A percentile compares a stretch with the other conserved stretches of the same genome.
Conservation (phyloP, 371 early-diverging fungal species). For the Haplosporangium sp. region DNA sequence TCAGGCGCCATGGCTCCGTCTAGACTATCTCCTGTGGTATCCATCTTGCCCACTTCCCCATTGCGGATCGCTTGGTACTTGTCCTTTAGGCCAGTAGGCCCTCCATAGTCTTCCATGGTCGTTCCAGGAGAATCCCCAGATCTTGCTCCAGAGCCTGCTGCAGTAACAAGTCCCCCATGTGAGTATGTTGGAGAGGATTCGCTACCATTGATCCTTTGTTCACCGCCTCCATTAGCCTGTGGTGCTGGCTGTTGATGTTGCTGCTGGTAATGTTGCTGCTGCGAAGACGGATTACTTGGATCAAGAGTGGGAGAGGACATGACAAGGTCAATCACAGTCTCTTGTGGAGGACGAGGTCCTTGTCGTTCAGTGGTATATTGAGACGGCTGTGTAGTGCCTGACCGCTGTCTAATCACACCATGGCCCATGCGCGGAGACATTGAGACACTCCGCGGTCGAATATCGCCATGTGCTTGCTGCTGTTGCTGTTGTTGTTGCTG, state of each 20-base stretch:
- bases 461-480: background rate
- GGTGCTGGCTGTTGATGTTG: conserved; percentile 7
- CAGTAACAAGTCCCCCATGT: conserved; percentile 19
- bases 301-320: conserved; percentile 28
- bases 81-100: conserved; percentile 13
- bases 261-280: background rate
- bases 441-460: conserved; percentile 15
- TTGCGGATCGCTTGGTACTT: conserved; percentile 17
- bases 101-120: conserved; percentile 1
- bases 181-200: conserved; percentile 4
- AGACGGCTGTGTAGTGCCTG: background rate
- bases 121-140: too few relatives aligned
- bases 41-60: conserved; percentile 12
- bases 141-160: background rate
- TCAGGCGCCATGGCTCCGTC: conserved; percentile 20
- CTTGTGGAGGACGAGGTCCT: conserved; percentile 17
- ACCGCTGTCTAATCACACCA: conserved; percentile 24
- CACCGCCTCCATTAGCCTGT: conserved; percentile 8
- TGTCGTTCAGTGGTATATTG: conserved; percentile 9
- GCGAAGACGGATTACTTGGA: background rate
- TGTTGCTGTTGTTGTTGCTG: conserved; percentile 15
- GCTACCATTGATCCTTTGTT: background rate
- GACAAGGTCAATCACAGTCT: conserved; percentile 20
- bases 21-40: background rate
- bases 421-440: conserved; percentile 44